Percentiles rank a stretch among this genome's conserved stretches.
These are phyloP conservation scores for Rhizopus delemar DNA, from an alignment of 371 early-diverging fungal species.

Conservation along the genomic window DNA sequence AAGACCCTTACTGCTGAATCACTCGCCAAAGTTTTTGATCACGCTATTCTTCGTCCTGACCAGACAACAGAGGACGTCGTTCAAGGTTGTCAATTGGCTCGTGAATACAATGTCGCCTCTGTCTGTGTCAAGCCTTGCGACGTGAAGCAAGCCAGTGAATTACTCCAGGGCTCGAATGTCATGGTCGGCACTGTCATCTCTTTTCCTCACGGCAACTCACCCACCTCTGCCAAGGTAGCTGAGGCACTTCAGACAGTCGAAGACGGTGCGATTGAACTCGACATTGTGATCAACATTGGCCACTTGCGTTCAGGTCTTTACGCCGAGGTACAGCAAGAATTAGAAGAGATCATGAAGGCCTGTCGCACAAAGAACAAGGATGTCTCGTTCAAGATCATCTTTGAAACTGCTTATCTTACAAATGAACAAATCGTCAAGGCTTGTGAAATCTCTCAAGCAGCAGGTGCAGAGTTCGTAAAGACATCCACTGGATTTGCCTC, in stretches of 20 bases:
- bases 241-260: slow-evolving; percentile 58
- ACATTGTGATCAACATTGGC: slow-evolving; percentile 67
- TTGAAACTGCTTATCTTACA: slow-evolving; percentile 64
- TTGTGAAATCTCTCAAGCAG: slow-evolving; percentile 51
- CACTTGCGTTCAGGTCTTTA: slow-evolving; percentile 54
- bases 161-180: slow-evolving; percentile 50
- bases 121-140: slow-evolving; percentile 73
- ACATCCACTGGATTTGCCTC: slow-evolving; percentile 68
- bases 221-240: slow-evolving; percentile 57
- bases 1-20: slow-evolving; percentile 54
- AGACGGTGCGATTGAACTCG: slow-evolving; percentile 67
- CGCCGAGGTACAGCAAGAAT: slow-evolving; percentile 52
- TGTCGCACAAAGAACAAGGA: slow-evolving; percentile 45
- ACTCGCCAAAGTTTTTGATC: slow-evolving; percentile 66
- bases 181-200: slow-evolving; percentile 67
- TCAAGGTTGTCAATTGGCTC: slow-evolving; percentile 57
- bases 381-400: slow-evolving; percentile 66
- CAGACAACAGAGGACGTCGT: slow-evolving; percentile 60
- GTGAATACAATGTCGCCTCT: slow-evolving; percentile 56
- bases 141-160: slow-evolving; percentile 52
- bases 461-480: slow-evolving; percentile 71
- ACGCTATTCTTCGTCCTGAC: slow-evolving; percentile 64
- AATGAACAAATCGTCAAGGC: slow-evolving; percentile 60
- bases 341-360: slow-evolving; percentile 41
- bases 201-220: slow-evolving; percentile 68